A percentile compares a stretch with the other conserved stretches of the same genome.
Conservation (phyloP, 2,329 filamentous ascomycete species). For the Eutypa lata region DNA sequence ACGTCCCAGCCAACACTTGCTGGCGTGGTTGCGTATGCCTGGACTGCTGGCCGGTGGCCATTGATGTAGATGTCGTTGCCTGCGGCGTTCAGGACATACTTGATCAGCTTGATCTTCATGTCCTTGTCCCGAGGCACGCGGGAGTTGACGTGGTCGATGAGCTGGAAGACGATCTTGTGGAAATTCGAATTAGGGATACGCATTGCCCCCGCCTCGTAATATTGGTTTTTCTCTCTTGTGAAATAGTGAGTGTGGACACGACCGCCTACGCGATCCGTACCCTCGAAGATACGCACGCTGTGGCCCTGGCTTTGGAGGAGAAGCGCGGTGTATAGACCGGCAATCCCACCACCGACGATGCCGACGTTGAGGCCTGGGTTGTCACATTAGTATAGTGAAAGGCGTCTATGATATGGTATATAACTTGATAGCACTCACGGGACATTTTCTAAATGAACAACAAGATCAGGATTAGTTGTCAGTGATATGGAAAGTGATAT, state of each 20-base stretch:
- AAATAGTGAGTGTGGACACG: conserved; percentile 10
- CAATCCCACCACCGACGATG: conserved; percentile 10
- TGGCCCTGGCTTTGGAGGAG: conserved; percentile 11
- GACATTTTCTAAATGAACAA: too few species aligned
- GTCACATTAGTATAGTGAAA: too few species aligned
- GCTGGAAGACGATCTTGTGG: conserved; percentile 7
- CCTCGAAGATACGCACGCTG: conserved; percentile 8
- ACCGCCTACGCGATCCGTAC: conserved; percentile 4
- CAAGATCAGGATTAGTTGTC: too few species aligned
- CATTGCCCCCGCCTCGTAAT: conserved; percentile 14
- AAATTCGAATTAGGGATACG: conserved; percentile 7
- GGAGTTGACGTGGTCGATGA: conserved; percentile 9
- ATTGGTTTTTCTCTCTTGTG: conserved; percentile 3
- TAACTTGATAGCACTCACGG: too few species aligned
- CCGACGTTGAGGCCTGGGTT: neutral
- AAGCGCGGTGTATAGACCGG: conserved; percentile 8
- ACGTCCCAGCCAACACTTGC: neutral
- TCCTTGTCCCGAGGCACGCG: neutral
- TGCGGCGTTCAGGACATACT: conserved; percentile 7
- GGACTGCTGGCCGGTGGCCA: neutral
- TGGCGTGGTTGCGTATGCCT: neutral
- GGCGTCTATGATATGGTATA: too few species aligned
- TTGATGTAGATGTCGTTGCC: conserved; percentile 4
- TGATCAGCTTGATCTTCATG: conserved; percentile 8
- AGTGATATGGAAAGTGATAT: too few species aligned